Evolutionary conservation across 768 basidiomycete genomes (phyloP).

Genomic region (Paxillus ammoniavirescens): DNA sequence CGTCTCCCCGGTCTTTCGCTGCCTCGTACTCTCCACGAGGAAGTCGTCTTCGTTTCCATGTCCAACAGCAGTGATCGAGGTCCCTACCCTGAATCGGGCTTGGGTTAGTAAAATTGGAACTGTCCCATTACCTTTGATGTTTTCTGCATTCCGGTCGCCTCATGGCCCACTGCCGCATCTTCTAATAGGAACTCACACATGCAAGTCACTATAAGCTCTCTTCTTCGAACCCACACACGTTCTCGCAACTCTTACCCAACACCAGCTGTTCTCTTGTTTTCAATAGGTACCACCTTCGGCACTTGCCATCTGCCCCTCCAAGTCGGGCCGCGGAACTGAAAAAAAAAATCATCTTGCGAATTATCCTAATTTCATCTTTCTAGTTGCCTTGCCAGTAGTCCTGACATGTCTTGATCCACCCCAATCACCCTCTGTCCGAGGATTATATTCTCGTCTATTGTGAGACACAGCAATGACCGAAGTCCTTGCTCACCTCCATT

Average conservation of each 20-base stretch:
- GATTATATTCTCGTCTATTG: not conserved
- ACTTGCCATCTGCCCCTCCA: not conserved
- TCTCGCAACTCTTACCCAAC: not conserved
- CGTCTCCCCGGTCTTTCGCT: too few relatives aligned
- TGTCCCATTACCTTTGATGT: not conserved
- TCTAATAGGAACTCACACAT: not conserved
- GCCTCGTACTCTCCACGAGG: not conserved
- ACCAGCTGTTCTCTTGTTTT: not conserved
- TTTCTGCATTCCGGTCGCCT: constrained; percentile 9
- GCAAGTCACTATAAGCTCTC: not conserved
- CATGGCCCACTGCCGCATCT: constrained; percentile 10
- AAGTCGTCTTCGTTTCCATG: constrained; percentile 26
- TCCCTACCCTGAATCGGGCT: not conserved
- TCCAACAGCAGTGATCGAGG: constrained; percentile 12
- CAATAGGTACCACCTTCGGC: not conserved
- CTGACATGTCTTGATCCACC: not conserved
- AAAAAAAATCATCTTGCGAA: not conserved
- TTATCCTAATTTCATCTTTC: not conserved
- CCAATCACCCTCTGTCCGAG: not conserved
- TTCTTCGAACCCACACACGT: not conserved
- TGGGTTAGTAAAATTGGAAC: not conserved
- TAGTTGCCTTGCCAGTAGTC: not conserved
- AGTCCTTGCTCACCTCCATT: not conserved
- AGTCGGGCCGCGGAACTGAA: constrained; percentile 3
- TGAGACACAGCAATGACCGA: not conserved